Percentiles rank a stretch among this genome's conserved stretches.
Conservation (phyloP, 1,284 basidiomycete species). For the Erythrobasidium hasegawianum region DNA sequence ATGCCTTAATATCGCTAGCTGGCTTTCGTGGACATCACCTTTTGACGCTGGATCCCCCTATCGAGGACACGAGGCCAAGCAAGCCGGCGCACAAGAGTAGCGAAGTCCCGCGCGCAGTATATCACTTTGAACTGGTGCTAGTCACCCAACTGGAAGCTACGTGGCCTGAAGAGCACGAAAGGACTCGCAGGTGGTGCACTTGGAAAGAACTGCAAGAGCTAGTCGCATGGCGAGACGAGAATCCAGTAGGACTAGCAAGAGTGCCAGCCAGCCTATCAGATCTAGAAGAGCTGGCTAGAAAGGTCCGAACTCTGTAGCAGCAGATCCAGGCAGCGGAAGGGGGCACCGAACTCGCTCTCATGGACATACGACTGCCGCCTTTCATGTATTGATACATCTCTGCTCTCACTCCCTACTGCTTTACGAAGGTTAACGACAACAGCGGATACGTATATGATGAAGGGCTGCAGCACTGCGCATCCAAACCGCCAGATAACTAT, state of each 20-base stretch:
- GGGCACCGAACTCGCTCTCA: too few species aligned
- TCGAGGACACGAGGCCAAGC: conserved; percentile 6
- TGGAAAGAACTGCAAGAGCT: not conserved
- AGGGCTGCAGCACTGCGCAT: too few species aligned
- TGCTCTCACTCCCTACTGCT: too few species aligned
- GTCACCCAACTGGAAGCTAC: conserved; percentile 22
- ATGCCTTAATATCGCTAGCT: too few species aligned
- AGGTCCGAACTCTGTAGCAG: too few species aligned
- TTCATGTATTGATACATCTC: too few species aligned
- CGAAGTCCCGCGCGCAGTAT: conserved; percentile 9
- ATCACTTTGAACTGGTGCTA: conserved; percentile 18
- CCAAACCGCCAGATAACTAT: too few species aligned
- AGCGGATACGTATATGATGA: too few species aligned
- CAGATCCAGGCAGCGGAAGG: too few species aligned
- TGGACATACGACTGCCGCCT: too few species aligned
- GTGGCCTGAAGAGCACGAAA: conserved; percentile 32
- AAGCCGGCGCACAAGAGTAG: conserved; percentile 4
- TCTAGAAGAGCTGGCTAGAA: conserved; percentile 6
- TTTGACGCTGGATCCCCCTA: not conserved
- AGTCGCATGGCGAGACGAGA: conserved; percentile 20
- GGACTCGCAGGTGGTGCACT: conserved; percentile 15
- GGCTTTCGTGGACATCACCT: conserved; percentile 23
- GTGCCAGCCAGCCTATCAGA: not conserved
- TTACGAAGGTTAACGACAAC: too few species aligned
- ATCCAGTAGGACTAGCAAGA: conserved; percentile 1